phyloP scores from a whole-genome alignment of 2,329 filamentous ascomycete species.

The Emydomyces testavorans region DNA sequence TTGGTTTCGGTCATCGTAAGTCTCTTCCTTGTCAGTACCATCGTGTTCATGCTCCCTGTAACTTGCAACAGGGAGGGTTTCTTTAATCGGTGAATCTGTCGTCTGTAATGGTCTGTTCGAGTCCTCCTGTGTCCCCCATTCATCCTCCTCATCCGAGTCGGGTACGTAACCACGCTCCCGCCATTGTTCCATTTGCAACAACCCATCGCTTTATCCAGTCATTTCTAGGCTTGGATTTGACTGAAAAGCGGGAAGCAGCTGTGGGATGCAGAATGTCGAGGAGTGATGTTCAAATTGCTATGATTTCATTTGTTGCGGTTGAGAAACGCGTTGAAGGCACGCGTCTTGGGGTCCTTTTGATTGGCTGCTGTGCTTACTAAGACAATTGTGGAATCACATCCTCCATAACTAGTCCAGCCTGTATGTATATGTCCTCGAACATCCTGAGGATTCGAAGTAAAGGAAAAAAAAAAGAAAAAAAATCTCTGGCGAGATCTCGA shows the following conservation, averaged over 20 bases:
- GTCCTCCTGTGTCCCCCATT: slow-evolving; percentile 29
- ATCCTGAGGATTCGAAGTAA: too few species aligned
- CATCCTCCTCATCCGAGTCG: slow-evolving; percentile 40
- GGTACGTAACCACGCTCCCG: slow-evolving; percentile 42
- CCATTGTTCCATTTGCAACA: slow-evolving; percentile 36
- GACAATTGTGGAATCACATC: too few species aligned
- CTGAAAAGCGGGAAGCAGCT: neutral
- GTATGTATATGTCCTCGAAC: too few species aligned
- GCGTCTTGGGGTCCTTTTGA: neutral
- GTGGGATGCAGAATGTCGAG: neutral
- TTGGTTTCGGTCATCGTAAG: neutral
- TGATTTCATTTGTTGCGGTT: neutral
- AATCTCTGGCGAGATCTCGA: too few species aligned
- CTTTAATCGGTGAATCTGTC: neutral
- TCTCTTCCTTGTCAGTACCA: neutral
- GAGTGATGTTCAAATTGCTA: neutral
- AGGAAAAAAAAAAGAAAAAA: too few species aligned
- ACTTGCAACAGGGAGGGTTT: neutral
- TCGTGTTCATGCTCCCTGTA: neutral
- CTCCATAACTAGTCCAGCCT: too few species aligned
- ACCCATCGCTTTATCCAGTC: slow-evolving; percentile 7
- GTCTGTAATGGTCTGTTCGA: slow-evolving; percentile 5
- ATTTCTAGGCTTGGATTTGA: neutral
- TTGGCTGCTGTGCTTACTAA: neutral
- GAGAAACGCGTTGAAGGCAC: slow-evolving; percentile 1